Evolutionary conservation across 2,329 filamentous ascomycete species (phyloP), one percentile per base, ranked within the genome.

Genomic region (Thielaviopsis cerberus): DNA sequence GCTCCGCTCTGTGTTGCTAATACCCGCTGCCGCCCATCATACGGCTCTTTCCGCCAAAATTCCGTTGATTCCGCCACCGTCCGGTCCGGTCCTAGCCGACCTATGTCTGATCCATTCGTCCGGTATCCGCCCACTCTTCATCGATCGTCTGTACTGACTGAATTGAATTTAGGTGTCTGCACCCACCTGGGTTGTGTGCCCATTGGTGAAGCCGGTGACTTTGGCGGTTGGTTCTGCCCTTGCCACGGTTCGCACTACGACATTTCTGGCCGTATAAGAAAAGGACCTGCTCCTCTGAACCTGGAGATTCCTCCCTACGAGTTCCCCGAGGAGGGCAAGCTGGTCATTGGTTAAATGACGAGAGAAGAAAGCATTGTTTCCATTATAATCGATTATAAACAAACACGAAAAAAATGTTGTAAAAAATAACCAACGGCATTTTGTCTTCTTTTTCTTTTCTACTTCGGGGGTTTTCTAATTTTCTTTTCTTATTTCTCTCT

Each of bases 181-280:
- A 98, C 92, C 69, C 92, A 98, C 76, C 78, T 98, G 70, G 92
- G 92, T 76, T 98, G 92, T 81, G 92, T 98, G 66, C 92, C 92
- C 70, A 98, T 98, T 68, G 92, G 94, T 69, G 92, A 98, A 79
- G 88, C 92, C 64, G 92, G 92, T 72, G 94, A 98, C 75, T 98
- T 78, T 69, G 92, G 92, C 71, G 92, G 92, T 70, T 98, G 92
- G 92, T 98, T 98, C 86, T 98, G 92, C 80, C 92, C 92, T 64
- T 98, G 92, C 86, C 92, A 98, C 82, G 92, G 92, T 74, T 96
- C 90, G 66, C 92, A 98, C 80, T 98, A 98, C 82, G 92, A 98
- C 73, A 97, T 98, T 73, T 97, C 90, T 64, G 92, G 92, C 72
- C 89, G 92, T 75, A 88, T 95, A 81, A 85, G 92, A 78, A 96